phyloP scores from a whole-genome alignment of 2,329 filamentous ascomycete genomes.

The Aspergillus vadensis region DNA sequence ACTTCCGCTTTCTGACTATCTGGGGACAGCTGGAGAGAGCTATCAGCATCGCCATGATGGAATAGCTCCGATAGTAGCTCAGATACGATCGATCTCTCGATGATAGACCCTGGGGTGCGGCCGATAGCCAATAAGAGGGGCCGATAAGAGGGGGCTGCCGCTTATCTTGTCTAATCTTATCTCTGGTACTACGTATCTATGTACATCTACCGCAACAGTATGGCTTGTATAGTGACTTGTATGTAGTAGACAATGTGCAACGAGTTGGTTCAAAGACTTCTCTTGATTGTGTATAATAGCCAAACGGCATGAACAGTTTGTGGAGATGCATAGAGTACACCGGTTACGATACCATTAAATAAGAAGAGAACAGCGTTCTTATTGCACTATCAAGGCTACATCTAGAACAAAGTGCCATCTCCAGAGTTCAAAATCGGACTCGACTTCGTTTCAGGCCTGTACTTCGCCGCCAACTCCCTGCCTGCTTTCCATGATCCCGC shows the following conservation, averaged over 20 bases:
- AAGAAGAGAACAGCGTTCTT: no score
- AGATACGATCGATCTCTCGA: background rate
- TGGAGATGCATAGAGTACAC: no score
- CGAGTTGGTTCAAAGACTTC: no score
- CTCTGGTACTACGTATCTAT: background rate
- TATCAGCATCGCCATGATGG: background rate
- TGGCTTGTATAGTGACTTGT: no score
- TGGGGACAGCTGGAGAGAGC: background rate
- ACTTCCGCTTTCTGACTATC: background rate
- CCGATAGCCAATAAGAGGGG: background rate
- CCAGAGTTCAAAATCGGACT: slow-evolving; percentile 44
- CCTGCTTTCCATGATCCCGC: slow-evolving; percentile 57
- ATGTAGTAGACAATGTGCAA: no score
- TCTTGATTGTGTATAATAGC: no score
- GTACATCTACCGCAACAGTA: background rate
- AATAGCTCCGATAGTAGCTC: background rate
- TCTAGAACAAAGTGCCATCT: slow-evolving; percentile 44
- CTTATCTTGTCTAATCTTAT: slow-evolving; percentile 13
- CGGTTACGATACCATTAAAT: no score
- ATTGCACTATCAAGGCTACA: no score
- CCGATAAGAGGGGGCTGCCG: background rate
- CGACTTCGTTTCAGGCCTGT: slow-evolving; percentile 35
- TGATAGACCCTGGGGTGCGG: background rate
- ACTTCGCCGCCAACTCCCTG: slow-evolving; percentile 39
- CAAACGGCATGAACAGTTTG: no score